Base-by-base conservation (phyloP, 352 stramenopile genomes). In the Phytophthora macrochlamydospora region DNA sequence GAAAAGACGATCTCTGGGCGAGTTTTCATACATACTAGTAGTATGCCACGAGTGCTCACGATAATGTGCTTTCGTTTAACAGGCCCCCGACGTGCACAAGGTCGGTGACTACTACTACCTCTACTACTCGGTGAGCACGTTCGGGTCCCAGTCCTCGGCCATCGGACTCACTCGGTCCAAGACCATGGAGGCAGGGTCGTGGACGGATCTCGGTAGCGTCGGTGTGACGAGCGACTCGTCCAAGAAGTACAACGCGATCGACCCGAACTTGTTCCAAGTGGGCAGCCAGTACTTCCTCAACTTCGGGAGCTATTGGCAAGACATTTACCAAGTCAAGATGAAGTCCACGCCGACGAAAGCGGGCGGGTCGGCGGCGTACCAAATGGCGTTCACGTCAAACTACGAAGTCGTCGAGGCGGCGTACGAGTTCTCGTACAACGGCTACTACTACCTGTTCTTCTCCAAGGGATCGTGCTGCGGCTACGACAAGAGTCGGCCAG, bases 171-270 rank as follows among this genome's bases (percentile, higher is more conserved):
- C 78, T 1, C 73, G 55, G 2, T 87, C 78, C 1, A 70, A 66
- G 37, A 87, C 75, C 5, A 83, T 84, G 75, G 73, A 84, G 45
- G 44, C 67, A 0, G 75, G 73, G 1, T 73, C 75, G 12, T 85
- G 74, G 77, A 63, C 44, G 7, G 74, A 85, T 37, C 43, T 53
- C 1, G 74, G 77, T 3, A 74, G 69, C 9, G 67, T 69, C 2
- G 78, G 75, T n/a, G 45, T 84, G 30, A 54, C 55, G 31, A 87
- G 75, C 50, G 59, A 68, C 30, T 42, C 56, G 14, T 68, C 65
- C 30, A 84, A 78, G 50, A 50, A 62, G 12, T 87, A 84, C 78
- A 87, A 87, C 59, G 78, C 73, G 12, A 87, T 87, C n/a, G 78
- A 86, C 56, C 65, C 74, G 32, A 83, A 83, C 50, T 46, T 86